Evolutionary conservation across 257 asterid genomes (phyloP).

Genomic region (Ligustrum vulgare): DNA sequence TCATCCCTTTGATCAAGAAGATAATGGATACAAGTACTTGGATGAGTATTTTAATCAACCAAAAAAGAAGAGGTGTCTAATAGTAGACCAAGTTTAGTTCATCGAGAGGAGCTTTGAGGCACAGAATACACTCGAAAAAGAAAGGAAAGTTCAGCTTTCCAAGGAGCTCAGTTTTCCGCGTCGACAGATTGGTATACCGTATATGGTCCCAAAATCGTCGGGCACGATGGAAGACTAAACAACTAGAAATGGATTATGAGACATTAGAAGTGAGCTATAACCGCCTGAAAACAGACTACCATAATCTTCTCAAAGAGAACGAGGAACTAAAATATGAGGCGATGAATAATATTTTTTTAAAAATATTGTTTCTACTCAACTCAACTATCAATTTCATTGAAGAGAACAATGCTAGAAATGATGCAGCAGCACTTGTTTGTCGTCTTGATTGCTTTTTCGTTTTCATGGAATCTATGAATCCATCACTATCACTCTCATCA

Average conservation of each 20-base stretch:
- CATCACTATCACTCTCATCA: no score
- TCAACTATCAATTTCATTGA: no score
- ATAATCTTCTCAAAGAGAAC: conserved; percentile 59
- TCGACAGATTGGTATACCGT: conserved; percentile 71
- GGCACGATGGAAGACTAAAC: conserved; percentile 78
- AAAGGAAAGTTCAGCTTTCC: conserved; percentile 70
- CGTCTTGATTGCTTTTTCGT: no score
- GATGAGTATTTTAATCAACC: conserved; percentile 69
- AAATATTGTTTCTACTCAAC: neutral
- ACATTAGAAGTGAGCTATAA: conserved; percentile 44
- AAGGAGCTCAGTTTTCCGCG: conserved; percentile 75
- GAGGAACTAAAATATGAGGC: conserved; percentile 68
- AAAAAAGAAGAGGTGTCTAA: conserved; percentile 76
- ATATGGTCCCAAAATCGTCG: conserved; percentile 87
- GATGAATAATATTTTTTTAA: neutral
- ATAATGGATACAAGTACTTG: conserved; percentile 52
- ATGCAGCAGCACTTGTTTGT: no score
- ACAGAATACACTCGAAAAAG: conserved; percentile 83
- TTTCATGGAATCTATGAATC: no score
- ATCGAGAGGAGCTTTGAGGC: conserved; percentile 68
- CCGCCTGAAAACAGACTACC: conserved; percentile 51
- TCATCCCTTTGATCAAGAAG: conserved; percentile 52
- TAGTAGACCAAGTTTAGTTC: conserved; percentile 62
- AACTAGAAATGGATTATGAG: conserved; percentile 70
- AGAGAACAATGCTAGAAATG: no score